Evolutionary conservation across 2,329 filamentous ascomycete genomes (phyloP), one percentile per base, ranked within the genome.

Genomic region (Cercospora berteroae): DNA sequence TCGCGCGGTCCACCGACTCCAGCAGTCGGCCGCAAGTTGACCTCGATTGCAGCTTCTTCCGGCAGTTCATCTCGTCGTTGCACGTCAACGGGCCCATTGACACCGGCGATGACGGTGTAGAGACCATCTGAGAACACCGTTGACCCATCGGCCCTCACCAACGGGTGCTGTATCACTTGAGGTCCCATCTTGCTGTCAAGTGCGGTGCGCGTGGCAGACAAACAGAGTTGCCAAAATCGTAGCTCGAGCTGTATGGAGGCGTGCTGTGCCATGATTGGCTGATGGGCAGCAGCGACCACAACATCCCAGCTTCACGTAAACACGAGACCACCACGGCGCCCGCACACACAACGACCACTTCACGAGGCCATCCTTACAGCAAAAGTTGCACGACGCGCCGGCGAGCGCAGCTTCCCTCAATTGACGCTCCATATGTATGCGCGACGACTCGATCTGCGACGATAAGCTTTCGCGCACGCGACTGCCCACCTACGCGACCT

Each of bases 11-110:
- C 82, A 83, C 91, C 93, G 56, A 95, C 89, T 16, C 94, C 94
- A 70, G 90, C 89, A 39, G 91, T 90, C 59, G 94, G 94, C 78
- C 95, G 88, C 71, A 99, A 87, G 77, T 94, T 89, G 66, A 99
- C 92, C 80, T 98, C 95, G 71, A 99, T 84, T 60, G 90, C 88
- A 29, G 94, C 93, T 82, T 97, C 93, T 79, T 96, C 94, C 7
- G 95, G 91, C 72, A 95, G 88, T 79, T 98, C 93, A 77, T 99
- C 94, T 74, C 92, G 88, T 75, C 94, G 88, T 73, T 89, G 88
- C 16, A 94, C 92, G 82, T 99, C 95, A 72, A 98, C 88, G 16
- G 95, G 95, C 0, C 94, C 95, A 80, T 97, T 98, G 72, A 96
- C 93, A 13, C 92, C 90, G 65, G 90, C 91, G 63, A 96, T 87